phyloP scores from a whole-genome alignment of 306 rosid genomes.

The barrel medic (Medicago truncatula) region MtrunA17r5.0-ANR NC_053049.1:4894001-4894500 shows the following conservation, averaged over 20 bases:
- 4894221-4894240: conserved; percentile 29
- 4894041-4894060: conserved; percentile 60
- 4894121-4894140: conserved; percentile 19
- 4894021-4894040: conserved; percentile 71
- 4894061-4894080: conserved; percentile 88
- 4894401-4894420: neutral
- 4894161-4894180: conserved; percentile 12
- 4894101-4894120: conserved; percentile 57
- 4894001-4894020: conserved; percentile 70
- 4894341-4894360: neutral
- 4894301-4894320: neutral
- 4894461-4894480: neutral
- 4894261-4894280: neutral
- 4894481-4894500: neutral
- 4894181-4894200: neutral
- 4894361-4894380: conserved; percentile 12
- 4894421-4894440: neutral
- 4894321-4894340: neutral
- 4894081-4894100: conserved; percentile 88
- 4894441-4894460: conserved; percentile 12
- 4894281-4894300: conserved; percentile 1
- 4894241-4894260: conserved; percentile 4
- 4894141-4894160: neutral
- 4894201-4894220: conserved; percentile 13
- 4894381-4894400: neutral